Base-by-base conservation (phyloP, 306 rosid genomes). In the Glycyrrhiza uralensis region DNA sequence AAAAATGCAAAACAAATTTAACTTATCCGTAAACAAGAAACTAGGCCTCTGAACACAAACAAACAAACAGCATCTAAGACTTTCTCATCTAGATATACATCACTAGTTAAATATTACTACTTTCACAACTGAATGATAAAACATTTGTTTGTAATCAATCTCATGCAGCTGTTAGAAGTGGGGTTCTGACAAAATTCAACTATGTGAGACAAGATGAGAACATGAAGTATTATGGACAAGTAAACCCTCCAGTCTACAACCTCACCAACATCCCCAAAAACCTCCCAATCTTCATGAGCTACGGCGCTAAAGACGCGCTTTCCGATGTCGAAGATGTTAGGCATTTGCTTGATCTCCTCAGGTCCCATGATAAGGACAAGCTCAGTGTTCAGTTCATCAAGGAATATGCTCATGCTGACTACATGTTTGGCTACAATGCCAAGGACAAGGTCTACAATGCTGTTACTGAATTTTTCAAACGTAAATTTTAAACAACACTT, bases 251-350 rank as follows among this genome's bases (percentile, higher is more conserved):
- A 0, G 0, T 22, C n/a, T 92, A 92, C 32, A 77, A 89, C 82
- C 80, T 92, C 33, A 71, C 96, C 7, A 86, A 83, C 61, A 87
- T 92, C 35, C 94, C 97, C 19, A 70, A 13, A 0, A 13, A 89
- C 54, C 61, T 92, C 22, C 88, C 97, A 23, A 52, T 92, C 6
- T 89, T 89, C 70, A 45, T 92, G 23, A 89, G 92, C 85, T 86
- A 87, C 12, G 97, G 97, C 0, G 94, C 89, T 42, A 13, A 11
- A 9, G 97, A 92, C n/a, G 94, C 94, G 0, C 86, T 89, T 13
- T 76, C 97, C 0, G 92, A 89, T 58, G 52, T 32, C 11, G 23
- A 14, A 1, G 96, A 92, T 39, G 94, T 92, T 7, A 6, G 0
- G 2, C 68, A 0, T 2, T 69, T 92, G 23, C 86, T 92, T 4